Evolutionary conservation across 1,284 basidiomycete genomes (phyloP).

Genomic region (Pascua sp.): DNA sequence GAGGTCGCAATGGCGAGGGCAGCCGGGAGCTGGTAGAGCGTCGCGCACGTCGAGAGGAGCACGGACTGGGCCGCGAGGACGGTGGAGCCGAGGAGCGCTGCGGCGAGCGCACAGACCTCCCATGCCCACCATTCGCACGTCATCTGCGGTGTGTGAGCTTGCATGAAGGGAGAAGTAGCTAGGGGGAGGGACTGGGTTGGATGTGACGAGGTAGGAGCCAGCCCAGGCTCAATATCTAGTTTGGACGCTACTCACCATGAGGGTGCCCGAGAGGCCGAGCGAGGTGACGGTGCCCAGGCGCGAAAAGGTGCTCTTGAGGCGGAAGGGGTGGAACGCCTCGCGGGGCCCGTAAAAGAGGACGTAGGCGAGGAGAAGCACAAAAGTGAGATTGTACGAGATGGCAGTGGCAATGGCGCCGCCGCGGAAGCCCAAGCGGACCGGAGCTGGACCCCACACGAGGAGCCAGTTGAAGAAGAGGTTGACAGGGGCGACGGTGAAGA

Average conservation of each 20-base stretch:
- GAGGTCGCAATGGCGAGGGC: conserved; percentile 75
- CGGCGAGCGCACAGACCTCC: conserved; percentile 48
- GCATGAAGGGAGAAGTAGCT: not conserved
- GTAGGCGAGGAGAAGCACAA: conserved; percentile 62
- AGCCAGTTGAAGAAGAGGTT: conserved; percentile 81
- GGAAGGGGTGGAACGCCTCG: conserved; percentile 81
- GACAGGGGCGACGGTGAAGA: conserved; percentile 77
- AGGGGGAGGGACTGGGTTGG: not conserved
- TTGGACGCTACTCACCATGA: conserved; percentile 54
- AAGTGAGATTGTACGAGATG: conserved; percentile 79
- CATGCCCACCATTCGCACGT: conserved; percentile 52
- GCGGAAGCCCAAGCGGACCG: conserved; percentile 79
- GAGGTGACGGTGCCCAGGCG: conserved; percentile 68
- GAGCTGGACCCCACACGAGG: conserved; percentile 79
- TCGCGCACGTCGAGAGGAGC: conserved; percentile 58
- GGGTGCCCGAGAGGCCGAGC: conserved; percentile 67
- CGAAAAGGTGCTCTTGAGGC: conserved; percentile 59
- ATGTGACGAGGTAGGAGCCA: no score
- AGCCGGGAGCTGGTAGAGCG: conserved; percentile 80
- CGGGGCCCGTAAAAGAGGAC: conserved; percentile 68
- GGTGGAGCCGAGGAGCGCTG: conserved; percentile 48
- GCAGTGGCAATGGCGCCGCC: conserved; percentile 89
- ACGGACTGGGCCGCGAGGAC: conserved; percentile 56
- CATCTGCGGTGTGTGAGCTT: conserved; percentile 35
- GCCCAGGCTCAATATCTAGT: conserved; percentile 4